Percentiles rank a stretch among this genome's conserved stretches.
Conservation (phyloP, 2,329 filamentous ascomycete species). For the Arthroderma sp. region DNA sequence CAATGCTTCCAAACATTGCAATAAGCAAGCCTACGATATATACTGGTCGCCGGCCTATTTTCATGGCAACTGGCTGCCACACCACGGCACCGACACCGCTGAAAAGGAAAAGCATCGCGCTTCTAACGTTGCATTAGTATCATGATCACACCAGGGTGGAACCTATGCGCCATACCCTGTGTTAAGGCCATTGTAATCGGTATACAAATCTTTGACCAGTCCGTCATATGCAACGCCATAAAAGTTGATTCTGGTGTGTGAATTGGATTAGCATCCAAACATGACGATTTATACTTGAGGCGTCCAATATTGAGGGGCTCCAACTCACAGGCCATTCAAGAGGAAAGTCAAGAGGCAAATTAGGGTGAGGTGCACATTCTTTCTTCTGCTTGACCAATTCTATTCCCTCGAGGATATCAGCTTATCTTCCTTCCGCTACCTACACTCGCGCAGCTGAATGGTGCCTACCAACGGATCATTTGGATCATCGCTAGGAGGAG, state of each 20-base stretch:
- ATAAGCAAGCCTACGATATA: slow-evolving; percentile 8
- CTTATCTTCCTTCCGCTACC: too few species aligned
- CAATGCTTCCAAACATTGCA: slow-evolving; percentile 6
- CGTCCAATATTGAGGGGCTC: neutral
- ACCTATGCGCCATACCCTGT: neutral
- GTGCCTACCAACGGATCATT: neutral
- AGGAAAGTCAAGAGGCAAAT: neutral
- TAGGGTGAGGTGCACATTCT: neutral
- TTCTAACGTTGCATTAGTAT: too few species aligned
- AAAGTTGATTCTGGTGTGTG: neutral
- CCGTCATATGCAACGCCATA: neutral
- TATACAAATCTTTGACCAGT: neutral
- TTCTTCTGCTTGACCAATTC: neutral
- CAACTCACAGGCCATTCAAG: neutral
- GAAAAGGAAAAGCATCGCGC: slow-evolving; percentile 1
- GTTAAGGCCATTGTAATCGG: neutral
- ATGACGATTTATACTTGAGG: neutral
- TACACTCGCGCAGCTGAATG: neutral
- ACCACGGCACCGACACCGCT: slow-evolving; percentile 8
- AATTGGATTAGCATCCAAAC: neutral
- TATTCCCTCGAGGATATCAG: neutral
- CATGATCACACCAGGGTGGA: too few species aligned
- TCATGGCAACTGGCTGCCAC: slow-evolving; percentile 11
- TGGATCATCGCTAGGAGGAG: neutral
- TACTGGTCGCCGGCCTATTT: slow-evolving; percentile 10